A percentile compares a stretch with the other conserved stretches of the same genome.
Conservation (phyloP, 352 stramenopile genomes). For the Pythium rhizo-oryzae region DNA sequence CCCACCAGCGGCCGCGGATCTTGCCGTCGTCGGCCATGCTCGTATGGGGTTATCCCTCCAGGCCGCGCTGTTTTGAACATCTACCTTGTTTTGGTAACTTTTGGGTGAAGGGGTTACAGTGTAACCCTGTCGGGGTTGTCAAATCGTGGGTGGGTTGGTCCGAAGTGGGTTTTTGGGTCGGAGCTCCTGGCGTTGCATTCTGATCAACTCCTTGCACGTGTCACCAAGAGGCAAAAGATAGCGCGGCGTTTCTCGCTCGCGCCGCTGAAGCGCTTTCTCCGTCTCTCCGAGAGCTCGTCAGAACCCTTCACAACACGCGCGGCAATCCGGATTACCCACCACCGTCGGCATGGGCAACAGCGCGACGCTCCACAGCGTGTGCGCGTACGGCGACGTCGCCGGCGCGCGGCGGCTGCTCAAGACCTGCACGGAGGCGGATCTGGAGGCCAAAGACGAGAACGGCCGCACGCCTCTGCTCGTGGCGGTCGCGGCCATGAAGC, state of each 20-base stretch:
- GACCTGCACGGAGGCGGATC: slow-evolving; percentile 57
- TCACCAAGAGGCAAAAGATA: slow-evolving; percentile 18
- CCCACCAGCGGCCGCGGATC: slow-evolving; percentile 3
- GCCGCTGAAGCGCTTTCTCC: background rate
- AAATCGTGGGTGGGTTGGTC: slow-evolving; percentile 5
- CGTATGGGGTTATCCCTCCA: too few species aligned
- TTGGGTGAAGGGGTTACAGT: slow-evolving; percentile 1
- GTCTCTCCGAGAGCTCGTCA: background rate
- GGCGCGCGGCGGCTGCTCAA: slow-evolving; percentile 63
- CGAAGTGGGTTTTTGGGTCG: slow-evolving; percentile 22
- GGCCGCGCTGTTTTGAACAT: background rate
- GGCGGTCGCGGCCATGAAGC: slow-evolving; percentile 63
- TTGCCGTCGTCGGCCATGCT: too few species aligned
- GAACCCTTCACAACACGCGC: background rate
- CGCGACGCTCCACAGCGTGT: slow-evolving; percentile 82
- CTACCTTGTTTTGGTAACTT: slow-evolving; percentile 6
- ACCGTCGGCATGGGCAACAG: slow-evolving; percentile 78
- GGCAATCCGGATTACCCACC: too few species aligned
- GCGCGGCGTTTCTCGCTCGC: background rate
- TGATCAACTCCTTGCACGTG: background rate
- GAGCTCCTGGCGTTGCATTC: background rate
- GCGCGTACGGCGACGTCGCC: slow-evolving; percentile 67
- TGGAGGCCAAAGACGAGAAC: slow-evolving; percentile 75
- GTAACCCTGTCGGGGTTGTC: slow-evolving; percentile 2
- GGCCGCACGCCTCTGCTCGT: slow-evolving; percentile 77